These are phyloP conservation scores for Vitis hybrid DNA, from an alignment of 177 flowering plant genomes.

Conservation along the genomic window DNA sequence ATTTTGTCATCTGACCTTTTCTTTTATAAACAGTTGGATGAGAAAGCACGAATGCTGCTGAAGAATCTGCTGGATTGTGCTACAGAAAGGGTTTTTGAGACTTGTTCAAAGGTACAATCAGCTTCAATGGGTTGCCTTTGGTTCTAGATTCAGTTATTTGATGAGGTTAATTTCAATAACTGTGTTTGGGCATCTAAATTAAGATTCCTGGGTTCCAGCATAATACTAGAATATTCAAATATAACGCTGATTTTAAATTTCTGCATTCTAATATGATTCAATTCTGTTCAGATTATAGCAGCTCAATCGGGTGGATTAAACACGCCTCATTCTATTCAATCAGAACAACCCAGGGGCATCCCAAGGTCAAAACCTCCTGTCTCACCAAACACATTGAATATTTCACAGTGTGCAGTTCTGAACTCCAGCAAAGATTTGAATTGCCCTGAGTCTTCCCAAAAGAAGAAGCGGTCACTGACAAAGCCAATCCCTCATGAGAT, in stretches of 20 bases:
- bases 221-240: no score
- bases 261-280: neutral
- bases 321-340: neutral
- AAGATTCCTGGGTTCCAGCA: neutral
- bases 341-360: neutral
- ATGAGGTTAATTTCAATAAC: neutral
- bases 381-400: neutral
- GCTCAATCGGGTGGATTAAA: constrained; percentile 6
- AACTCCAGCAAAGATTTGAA: constrained; percentile 3
- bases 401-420: neutral
- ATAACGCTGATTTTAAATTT: neutral
- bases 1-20: neutral
- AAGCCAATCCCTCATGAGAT: neutral
- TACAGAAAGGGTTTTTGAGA: constrained; percentile 21
- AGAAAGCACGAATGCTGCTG: constrained; percentile 24
- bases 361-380: constrained; percentile 4
- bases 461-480: neutral
- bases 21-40: constrained; percentile 32
- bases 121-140: neutral
- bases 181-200: neutral
- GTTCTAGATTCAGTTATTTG: neutral
- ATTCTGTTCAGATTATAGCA: constrained; percentile 14
- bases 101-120: constrained; percentile 24
- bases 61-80: constrained; percentile 43
- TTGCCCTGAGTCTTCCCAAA: neutral